A percentile compares a stretch with the other conserved stretches of the same genome.
Evolutionary conservation across 306 rosid species (phyloP).

Genomic region (Cucurbita pepo): DNA sequence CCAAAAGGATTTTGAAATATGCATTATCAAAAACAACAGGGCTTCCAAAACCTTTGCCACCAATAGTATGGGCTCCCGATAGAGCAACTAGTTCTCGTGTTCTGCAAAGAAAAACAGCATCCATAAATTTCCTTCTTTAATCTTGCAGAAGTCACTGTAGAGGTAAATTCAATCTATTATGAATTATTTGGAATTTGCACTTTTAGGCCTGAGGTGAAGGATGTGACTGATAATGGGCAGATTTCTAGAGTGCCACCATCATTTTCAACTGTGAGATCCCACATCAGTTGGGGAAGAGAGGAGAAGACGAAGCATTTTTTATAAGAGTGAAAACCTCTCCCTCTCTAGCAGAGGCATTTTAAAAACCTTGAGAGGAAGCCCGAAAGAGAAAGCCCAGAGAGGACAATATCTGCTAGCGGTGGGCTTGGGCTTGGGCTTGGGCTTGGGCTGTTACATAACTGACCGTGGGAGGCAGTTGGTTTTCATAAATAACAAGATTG

Average conservation of each 20-base stretch:
- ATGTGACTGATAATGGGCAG: neutral
- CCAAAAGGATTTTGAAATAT: constrained; percentile 72
- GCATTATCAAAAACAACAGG: constrained; percentile 74
- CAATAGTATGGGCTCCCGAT: constrained; percentile 92
- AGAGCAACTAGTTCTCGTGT: constrained; percentile 82
- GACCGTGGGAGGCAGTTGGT: too few relatives aligned
- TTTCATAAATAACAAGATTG: neutral
- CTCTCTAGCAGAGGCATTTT: too few relatives aligned
- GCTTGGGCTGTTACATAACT: too few relatives aligned
- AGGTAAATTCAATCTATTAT: neutral
- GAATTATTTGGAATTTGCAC: neutral
- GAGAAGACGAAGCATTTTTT: too few relatives aligned
- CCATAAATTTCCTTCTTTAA: neutral
- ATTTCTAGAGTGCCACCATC: neutral
- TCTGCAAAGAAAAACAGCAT: constrained; percentile 27
- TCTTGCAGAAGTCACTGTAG: neutral
- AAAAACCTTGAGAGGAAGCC: too few relatives aligned
- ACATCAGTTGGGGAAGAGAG: too few relatives aligned
- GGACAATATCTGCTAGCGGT: too few relatives aligned
- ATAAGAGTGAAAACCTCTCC: too few relatives aligned
- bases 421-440: too few relatives aligned
- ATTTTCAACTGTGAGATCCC: neutral
- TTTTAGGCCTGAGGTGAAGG: neutral
- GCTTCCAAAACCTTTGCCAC: constrained; percentile 84
- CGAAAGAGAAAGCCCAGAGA: too few relatives aligned